phyloP scores from a whole-genome alignment of 805 yeast species.

The Saccharomycopsis sp. region DNA sequence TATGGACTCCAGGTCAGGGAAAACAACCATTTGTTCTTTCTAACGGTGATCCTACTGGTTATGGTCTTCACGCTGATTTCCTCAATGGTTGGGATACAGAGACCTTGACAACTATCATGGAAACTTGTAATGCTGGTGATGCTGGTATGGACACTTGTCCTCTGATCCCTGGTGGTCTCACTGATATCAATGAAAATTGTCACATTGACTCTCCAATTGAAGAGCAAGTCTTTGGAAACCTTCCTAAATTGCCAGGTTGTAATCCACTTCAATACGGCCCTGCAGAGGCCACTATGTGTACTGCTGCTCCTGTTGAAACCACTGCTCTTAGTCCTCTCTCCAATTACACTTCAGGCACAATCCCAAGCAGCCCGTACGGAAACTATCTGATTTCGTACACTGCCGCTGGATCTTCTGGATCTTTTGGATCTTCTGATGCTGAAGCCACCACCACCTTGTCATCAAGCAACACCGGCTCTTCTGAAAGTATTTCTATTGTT shows the following conservation, averaged over 20 bases:
- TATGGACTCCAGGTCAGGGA: slow-evolving; percentile 11
- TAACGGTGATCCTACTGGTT: slow-evolving; percentile 15
- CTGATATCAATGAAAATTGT: not conserved
- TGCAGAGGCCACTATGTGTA: slow-evolving; percentile 8
- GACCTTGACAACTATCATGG: slow-evolving; percentile 7
- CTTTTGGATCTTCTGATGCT: not conserved
- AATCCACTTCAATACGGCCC: slow-evolving; percentile 10
- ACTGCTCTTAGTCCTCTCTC: no score
- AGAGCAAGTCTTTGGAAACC: slow-evolving; percentile 3
- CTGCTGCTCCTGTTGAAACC: slow-evolving; percentile 1
- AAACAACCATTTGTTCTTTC: slow-evolving; percentile 12
- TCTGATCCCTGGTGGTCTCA: slow-evolving; percentile 1
- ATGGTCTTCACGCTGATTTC: slow-evolving; percentile 16
- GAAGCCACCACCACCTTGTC: not conserved
- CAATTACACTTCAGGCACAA: no score
- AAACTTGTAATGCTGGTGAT: slow-evolving; percentile 13
- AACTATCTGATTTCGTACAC: no score
- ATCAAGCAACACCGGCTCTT: not conserved
- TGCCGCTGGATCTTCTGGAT: not conserved
- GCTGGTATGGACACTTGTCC: slow-evolving; percentile 12
- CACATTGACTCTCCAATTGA: not conserved
- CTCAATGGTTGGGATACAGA: slow-evolving; percentile 14
- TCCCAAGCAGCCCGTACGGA: no score
- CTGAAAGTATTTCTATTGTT: not conserved
- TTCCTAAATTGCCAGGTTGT: slow-evolving; percentile 9